phyloP scores from a whole-genome alignment of 192 early-diverging fungal genomes.

The Pilaira anomala region DNA sequence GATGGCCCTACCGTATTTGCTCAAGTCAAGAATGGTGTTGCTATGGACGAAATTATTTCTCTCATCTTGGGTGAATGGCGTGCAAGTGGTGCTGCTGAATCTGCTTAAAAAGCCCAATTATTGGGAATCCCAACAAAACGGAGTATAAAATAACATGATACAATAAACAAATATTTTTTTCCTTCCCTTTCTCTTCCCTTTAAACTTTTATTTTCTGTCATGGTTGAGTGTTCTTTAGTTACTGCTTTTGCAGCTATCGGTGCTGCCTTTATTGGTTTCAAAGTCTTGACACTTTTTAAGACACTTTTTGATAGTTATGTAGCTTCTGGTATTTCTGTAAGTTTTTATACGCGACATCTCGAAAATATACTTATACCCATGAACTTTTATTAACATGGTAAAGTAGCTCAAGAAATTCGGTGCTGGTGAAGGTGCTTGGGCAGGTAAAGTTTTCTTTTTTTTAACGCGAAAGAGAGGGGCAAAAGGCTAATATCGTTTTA shows the following conservation, averaged over 20 bases:
- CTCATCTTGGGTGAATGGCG: slow-evolving; percentile 66
- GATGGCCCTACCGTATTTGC: slow-evolving; percentile 89
- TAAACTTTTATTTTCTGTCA: background rate
- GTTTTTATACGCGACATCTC: background rate
- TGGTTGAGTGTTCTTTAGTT: slow-evolving; percentile 7
- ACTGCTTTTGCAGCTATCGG: slow-evolving; percentile 38
- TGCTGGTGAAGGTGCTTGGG: slow-evolving; percentile 60
- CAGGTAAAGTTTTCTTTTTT: slow-evolving; percentile 41
- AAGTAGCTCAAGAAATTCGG: slow-evolving; percentile 52
- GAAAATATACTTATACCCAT: background rate
- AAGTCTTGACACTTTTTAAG: slow-evolving; percentile 40
- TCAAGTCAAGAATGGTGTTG: slow-evolving; percentile 87
- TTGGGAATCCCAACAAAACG: background rate
- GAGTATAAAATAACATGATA: no score
- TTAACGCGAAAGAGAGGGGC: no score
- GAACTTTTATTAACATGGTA: slow-evolving; percentile 35
- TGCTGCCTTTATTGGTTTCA: slow-evolving; percentile 30
- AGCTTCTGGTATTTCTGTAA: slow-evolving; percentile 25
- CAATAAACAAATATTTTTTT: background rate
- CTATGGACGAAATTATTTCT: slow-evolving; percentile 76
- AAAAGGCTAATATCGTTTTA: slow-evolving; percentile 22
- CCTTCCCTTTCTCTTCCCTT: slow-evolving; percentile 5
- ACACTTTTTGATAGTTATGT: slow-evolving; percentile 21
- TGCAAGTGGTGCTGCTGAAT: slow-evolving; percentile 46
- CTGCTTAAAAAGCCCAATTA: slow-evolving; percentile 8